Evolutionary conservation across 495 filamentous ascomycete genomes (phyloP).

Genomic region (Penicillium psychrofluorescens): DNA sequence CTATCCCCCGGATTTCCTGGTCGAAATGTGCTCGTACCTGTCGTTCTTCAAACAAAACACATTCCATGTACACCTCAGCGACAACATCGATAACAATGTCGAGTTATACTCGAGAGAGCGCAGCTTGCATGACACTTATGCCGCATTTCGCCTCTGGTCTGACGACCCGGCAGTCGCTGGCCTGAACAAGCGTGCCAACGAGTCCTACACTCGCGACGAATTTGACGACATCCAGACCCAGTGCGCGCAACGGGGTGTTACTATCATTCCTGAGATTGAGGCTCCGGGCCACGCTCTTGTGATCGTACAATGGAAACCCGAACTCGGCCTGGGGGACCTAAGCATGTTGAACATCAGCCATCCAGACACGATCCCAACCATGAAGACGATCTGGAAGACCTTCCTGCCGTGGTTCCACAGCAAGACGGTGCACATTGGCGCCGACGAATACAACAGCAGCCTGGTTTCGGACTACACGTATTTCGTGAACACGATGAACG

Average conservation of each 20-base stretch:
- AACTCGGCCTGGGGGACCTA: conserved; percentile 38
- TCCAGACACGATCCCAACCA: conserved; percentile 42
- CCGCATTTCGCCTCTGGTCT: conserved; percentile 36
- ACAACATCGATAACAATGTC: conserved; percentile 40
- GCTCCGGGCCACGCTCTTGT: conserved; percentile 44
- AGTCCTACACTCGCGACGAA: conserved; percentile 37
- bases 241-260: conserved; percentile 42
- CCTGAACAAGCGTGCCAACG: conserved; percentile 36
- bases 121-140: conserved; percentile 30
- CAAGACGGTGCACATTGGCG: conserved; percentile 46
- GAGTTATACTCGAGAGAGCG: conserved; percentile 25
- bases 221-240: conserved; percentile 37
- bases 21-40: conserved; percentile 44
- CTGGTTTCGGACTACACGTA: conserved; percentile 34
- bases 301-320: conserved; percentile 46
- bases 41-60: conserved; percentile 50
- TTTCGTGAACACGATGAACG: conserved; percentile 41
- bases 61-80: conserved; percentile 46
- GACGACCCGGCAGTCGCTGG: conserved; percentile 28
- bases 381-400: conserved; percentile 43
- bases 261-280: conserved; percentile 47
- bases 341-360: conserved; percentile 45
- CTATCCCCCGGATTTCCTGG: conserved; percentile 44
- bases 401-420: conserved; percentile 47
- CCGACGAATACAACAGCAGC: conserved; percentile 41